A percentile compares a stretch with the other conserved stretches of the same genome.
Evolutionary conservation across 768 basidiomycete species (phyloP).

Genomic region (Multifurca ochricompacta): DNA sequence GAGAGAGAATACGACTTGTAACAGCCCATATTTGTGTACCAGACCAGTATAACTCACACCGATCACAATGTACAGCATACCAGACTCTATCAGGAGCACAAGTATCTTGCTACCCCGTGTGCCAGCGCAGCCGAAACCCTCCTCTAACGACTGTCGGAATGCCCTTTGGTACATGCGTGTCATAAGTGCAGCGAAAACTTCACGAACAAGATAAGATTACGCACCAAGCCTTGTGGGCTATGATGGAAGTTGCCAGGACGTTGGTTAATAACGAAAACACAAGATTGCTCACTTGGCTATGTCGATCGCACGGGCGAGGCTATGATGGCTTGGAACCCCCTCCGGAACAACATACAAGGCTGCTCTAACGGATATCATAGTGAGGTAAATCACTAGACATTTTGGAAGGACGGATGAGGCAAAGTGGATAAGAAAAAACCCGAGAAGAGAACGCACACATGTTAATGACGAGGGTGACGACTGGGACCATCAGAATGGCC

Average conservation of each 20-base stretch:
- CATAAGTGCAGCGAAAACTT: background rate
- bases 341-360: background rate
- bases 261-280: slow-evolving; percentile 1
- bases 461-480: background rate
- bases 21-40: background rate
- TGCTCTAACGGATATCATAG: background rate
- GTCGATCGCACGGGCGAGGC: background rate
- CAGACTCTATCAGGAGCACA: slow-evolving; percentile 1
- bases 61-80: slow-evolving; percentile 3
- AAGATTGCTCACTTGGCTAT: background rate
- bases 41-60: background rate
- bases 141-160: background rate
- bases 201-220: too few species aligned
- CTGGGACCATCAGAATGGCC: background rate
- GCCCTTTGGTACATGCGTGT: background rate
- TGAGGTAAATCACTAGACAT: background rate
- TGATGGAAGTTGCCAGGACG: background rate
- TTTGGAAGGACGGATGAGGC: background rate
- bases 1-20: background rate
- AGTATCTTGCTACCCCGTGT: background rate
- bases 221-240: background rate
- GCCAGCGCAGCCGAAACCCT: background rate
- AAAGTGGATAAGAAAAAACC: background rate
- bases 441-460: background rate
- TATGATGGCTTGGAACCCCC: too few species aligned